Evolutionary conservation across 805 yeast genomes (phyloP).

Genomic region (Clavispora asparagi): DNA sequence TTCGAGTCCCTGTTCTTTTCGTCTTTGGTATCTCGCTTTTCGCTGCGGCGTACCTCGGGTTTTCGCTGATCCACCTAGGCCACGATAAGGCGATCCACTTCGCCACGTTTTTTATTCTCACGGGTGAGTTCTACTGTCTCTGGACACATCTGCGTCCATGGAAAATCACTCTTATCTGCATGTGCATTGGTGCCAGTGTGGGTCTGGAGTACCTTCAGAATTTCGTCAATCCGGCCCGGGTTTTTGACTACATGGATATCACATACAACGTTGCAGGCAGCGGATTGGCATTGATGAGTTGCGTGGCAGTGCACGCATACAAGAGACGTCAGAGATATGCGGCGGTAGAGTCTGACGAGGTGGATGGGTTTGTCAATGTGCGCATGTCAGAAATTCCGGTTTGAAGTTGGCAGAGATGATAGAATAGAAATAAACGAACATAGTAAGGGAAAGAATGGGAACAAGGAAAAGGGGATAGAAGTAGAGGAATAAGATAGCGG

Average conservation of each 20-base stretch:
- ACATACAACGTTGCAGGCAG: conserved; percentile 29
- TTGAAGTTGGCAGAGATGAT: not conserved
- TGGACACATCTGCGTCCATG: conserved; percentile 27
- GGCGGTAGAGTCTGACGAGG: conserved; percentile 2
- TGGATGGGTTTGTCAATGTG: conserved; percentile 18
- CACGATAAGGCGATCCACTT: conserved; percentile 53
- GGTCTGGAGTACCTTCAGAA: conserved; percentile 50
- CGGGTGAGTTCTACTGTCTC: conserved; percentile 44
- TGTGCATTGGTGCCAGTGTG: conserved; percentile 44
- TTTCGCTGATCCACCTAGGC: conserved; percentile 40
- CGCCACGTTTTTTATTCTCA: conserved; percentile 39
- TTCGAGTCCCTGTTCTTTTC: conserved; percentile 4
- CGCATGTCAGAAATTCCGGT: conserved; percentile 9
- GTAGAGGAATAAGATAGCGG: too few species aligned
- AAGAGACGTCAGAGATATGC: not conserved
- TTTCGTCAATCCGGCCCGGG: conserved; percentile 39
- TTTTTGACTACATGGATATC: conserved; percentile 48
- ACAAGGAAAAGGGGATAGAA: too few species aligned
- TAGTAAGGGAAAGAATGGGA: too few species aligned
- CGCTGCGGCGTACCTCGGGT: conserved; percentile 44
- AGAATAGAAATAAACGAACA: too few species aligned
- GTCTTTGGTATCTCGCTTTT: conserved; percentile 23
- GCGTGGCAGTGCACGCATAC: conserved; percentile 5
- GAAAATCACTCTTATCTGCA: conserved; percentile 28
- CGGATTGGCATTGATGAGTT: conserved; percentile 18